Evolutionary conservation across 2,329 filamentous ascomycete species (phyloP).

Genomic region (Sodiomyces alkalinus): DNA sequence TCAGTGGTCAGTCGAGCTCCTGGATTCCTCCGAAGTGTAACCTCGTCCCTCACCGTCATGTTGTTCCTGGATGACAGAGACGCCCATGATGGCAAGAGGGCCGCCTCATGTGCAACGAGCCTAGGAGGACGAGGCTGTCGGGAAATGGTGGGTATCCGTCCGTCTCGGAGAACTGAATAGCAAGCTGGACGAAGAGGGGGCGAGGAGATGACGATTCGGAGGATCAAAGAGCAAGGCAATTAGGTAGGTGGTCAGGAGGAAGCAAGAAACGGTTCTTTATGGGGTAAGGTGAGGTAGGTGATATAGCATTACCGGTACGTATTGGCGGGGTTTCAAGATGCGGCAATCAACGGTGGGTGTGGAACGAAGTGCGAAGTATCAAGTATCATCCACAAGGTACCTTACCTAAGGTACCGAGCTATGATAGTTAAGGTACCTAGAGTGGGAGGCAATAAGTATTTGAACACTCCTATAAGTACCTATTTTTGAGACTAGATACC

Average conservation of each 20-base stretch:
- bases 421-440: too few species aligned
- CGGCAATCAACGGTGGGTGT: too few species aligned
- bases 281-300: background rate
- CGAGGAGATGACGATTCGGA: background rate
- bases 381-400: too few species aligned
- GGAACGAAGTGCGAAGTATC: too few species aligned
- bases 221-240: background rate
- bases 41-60: constrained; percentile 48
- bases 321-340: constrained; percentile 18
- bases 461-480: too few species aligned
- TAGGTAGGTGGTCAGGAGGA: background rate
- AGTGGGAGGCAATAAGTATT: too few species aligned
- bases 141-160: background rate
- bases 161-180: background rate
- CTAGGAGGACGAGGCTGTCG: background rate
- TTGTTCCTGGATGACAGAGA: constrained; percentile 51
- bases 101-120: constrained; percentile 5
- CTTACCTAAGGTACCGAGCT: too few species aligned
- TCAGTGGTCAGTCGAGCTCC: too few species aligned
- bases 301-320: constrained; percentile 2
- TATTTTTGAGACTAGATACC: too few species aligned
- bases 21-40: too few species aligned
- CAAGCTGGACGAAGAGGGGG: background rate
- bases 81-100: constrained; percentile 47
- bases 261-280: too few species aligned